These are phyloP conservation scores for Cladosporium sp. DNA, from an alignment of 2,329 filamentous ascomycete genomes.

Conservation along the genomic window DNA sequence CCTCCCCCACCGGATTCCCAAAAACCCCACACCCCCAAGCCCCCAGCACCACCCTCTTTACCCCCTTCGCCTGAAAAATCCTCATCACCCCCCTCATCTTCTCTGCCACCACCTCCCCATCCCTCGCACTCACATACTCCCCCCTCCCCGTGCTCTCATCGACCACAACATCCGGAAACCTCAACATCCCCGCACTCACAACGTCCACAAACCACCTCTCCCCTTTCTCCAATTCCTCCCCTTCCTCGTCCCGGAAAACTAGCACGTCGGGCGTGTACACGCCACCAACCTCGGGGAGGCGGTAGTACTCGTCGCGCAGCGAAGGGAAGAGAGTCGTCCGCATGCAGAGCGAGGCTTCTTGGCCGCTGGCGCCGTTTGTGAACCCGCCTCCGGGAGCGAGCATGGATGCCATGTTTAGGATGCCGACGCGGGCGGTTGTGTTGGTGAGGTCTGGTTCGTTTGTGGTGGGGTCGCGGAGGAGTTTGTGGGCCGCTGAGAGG, in stretches of 20 bases:
- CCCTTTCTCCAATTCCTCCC: slow-evolving; percentile 35
- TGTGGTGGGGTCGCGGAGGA: slow-evolving; percentile 20
- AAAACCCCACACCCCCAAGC: slow-evolving; percentile 62
- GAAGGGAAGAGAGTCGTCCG: slow-evolving; percentile 55
- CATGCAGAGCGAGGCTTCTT: slow-evolving; percentile 57
- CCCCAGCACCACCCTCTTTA: slow-evolving; percentile 49
- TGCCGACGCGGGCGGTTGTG: slow-evolving; percentile 37
- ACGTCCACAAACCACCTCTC: slow-evolving; percentile 55
- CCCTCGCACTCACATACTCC: slow-evolving; percentile 33
- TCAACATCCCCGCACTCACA: slow-evolving; percentile 52
- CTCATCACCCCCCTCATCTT: slow-evolving; percentile 55
- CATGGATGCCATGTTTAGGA: slow-evolving; percentile 60
- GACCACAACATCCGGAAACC: slow-evolving; percentile 46
- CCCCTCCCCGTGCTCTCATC: slow-evolving; percentile 30
- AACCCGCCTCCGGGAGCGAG: slow-evolving; percentile 56
- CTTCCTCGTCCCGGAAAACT: slow-evolving; percentile 45
- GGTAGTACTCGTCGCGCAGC: slow-evolving; percentile 52
- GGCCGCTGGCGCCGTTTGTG: slow-evolving; percentile 52
- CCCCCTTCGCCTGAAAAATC: slow-evolving; percentile 41
- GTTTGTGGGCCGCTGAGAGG: slow-evolving; percentile 45
- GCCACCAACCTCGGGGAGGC: slow-evolving; percentile 51
- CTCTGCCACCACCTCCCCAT: slow-evolving; percentile 43
- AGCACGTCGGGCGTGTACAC: slow-evolving; percentile 54
- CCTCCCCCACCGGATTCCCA: slow-evolving; percentile 53
- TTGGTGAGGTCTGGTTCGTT: slow-evolving; percentile 18